Conservation (phyloP, 106 monocot genomes). For the Alisma plantagoaquatica region DNA sequence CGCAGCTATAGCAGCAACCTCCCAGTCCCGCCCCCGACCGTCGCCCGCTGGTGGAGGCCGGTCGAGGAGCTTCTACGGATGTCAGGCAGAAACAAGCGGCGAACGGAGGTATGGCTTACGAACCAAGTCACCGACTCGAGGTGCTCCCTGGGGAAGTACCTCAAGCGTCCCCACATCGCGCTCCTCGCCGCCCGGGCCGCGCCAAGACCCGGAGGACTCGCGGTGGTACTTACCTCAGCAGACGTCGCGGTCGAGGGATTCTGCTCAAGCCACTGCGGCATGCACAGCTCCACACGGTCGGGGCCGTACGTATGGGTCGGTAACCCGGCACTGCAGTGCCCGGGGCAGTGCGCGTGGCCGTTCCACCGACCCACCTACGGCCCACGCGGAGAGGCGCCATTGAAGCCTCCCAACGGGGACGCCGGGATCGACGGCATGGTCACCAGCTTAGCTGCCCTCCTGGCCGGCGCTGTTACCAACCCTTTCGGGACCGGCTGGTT, state of each 20-base stretch:
- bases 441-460: no score
- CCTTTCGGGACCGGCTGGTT: no score
- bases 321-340: constrained; percentile 68
- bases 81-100: neutral
- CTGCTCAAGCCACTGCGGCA: constrained; percentile 30
- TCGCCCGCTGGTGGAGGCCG: constrained; percentile 12
- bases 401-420: no score
- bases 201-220: constrained; percentile 16
- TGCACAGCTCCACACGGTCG: constrained; percentile 6
- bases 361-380: constrained; percentile 35
- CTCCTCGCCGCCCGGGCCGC: constrained; percentile 8
- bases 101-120: neutral
- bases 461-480: no score
- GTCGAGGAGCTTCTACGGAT: constrained; percentile 1
- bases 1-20: neutral
- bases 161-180: constrained; percentile 18
- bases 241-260: constrained; percentile 50
- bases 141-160: constrained; percentile 37
- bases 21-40: constrained; percentile 2
- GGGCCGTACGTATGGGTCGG: constrained; percentile 71
- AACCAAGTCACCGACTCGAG: constrained; percentile 6
- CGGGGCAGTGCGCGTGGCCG: constrained; percentile 90
- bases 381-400: no score
- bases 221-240: constrained; percentile 31
- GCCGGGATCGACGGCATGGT: no score